A percentile compares a stretch with the other conserved stretches of the same genome.
Conservation (phyloP, 179 eudicot genomes). For the Carnegiea gigantea region DNA sequence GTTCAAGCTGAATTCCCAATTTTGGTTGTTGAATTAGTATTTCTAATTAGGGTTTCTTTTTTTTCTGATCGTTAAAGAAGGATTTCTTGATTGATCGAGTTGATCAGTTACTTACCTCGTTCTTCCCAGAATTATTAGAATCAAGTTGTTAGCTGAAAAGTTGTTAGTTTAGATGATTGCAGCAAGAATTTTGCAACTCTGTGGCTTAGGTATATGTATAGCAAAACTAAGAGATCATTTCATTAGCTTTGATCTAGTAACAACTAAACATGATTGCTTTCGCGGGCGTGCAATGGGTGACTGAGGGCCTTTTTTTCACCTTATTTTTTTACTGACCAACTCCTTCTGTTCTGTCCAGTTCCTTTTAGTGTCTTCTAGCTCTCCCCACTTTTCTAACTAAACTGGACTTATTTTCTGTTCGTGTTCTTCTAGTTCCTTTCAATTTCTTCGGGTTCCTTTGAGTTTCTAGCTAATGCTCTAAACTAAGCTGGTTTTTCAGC, state of each 20-base stretch:
- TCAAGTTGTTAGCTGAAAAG: neutral
- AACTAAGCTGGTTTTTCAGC: neutral
- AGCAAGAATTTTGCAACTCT: neutral
- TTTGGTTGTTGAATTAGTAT: neutral
- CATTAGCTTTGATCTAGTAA: neutral
- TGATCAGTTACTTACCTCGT: neutral
- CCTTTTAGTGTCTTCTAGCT: neutral
- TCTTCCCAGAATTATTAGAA: neutral
- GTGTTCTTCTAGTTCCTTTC: too few relatives aligned
- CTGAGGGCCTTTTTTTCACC: neutral
- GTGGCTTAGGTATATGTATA: too few relatives aligned
- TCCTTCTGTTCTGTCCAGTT: too few relatives aligned
- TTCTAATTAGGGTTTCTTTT: neutral
- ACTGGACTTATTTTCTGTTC: too few relatives aligned
- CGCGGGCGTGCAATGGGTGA: neutral
- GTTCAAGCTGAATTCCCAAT: neutral
- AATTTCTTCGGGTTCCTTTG: too few relatives aligned
- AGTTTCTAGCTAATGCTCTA: neutral
- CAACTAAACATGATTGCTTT: neutral
- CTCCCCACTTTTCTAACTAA: too few relatives aligned
- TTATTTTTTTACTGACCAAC: too few relatives aligned
- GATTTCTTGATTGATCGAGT: neutral
- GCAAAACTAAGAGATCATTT: neutral
- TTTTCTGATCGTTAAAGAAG: neutral
- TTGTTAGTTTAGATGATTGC: neutral